phyloP scores from a whole-genome alignment of 768 basidiomycete species.

The Termitomyces sp. region DNA sequence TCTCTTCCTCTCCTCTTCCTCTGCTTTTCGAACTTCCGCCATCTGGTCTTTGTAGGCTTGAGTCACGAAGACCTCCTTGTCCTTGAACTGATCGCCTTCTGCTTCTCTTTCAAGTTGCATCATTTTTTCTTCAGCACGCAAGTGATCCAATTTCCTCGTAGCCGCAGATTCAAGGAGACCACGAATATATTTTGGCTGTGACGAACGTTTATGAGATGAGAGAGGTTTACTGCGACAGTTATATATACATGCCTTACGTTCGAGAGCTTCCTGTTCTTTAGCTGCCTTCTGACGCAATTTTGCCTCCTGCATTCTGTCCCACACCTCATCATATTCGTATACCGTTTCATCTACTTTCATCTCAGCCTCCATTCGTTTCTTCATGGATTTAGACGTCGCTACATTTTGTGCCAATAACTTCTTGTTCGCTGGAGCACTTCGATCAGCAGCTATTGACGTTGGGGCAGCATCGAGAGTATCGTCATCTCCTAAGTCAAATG shows the following conservation, averaged over 20 bases:
- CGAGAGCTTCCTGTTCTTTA: constrained; percentile 73
- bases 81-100: constrained; percentile 91
- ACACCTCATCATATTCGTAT: constrained; percentile 95
- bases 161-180: constrained; percentile 75
- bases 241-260: constrained; percentile 62
- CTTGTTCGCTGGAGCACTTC: constrained; percentile 46
- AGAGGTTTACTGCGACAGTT: neutral
- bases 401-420: constrained; percentile 55
- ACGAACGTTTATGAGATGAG: constrained; percentile 13
- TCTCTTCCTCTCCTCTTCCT: constrained; percentile 85
- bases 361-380: constrained; percentile 77
- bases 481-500: constrained; percentile 66
- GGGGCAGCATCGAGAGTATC: constrained; percentile 47
- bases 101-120: constrained; percentile 88
- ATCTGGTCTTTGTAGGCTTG: constrained; percentile 97
- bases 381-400: constrained; percentile 58
- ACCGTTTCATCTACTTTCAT: constrained; percentile 76
- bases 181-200: constrained; percentile 90
- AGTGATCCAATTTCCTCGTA: constrained; percentile 83
- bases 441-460: constrained; percentile 32
- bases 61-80: constrained; percentile 97
- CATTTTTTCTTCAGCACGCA: constrained; percentile 98
- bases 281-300: constrained; percentile 69
- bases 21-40: constrained; percentile 84
- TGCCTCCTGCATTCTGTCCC: constrained; percentile 91